A percentile compares a stretch with the other conserved stretches of the same genome.
phyloP scores from a whole-genome alignment of 1,284 basidiomycete species.

The Cutaneotrichosporon dermatis region DNA sequence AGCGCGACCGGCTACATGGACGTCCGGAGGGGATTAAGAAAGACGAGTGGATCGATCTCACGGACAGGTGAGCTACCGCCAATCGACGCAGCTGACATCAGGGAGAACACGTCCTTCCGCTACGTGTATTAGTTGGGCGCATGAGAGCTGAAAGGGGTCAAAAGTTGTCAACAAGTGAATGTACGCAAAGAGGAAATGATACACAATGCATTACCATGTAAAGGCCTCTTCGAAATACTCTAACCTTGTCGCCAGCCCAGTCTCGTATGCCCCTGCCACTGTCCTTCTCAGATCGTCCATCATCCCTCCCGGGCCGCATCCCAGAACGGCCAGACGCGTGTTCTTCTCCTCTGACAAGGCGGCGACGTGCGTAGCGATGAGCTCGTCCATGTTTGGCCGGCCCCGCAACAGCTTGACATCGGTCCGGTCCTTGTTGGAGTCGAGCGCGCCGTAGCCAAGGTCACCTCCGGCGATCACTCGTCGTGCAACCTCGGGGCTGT shows the following conservation, averaged over 20 bases:
- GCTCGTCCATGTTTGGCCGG: conserved; percentile 22
- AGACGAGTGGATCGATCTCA: background rate
- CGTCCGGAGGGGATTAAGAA: background rate
- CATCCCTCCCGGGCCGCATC: conserved; percentile 34
- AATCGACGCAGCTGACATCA: too few species aligned
- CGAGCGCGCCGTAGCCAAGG: background rate
- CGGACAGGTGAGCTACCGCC: background rate
- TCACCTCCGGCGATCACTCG: background rate
- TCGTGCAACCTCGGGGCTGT: background rate
- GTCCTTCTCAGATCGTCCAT: conserved; percentile 31
- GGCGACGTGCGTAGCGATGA: conserved; percentile 13
- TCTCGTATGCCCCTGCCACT: conserved; percentile 22
- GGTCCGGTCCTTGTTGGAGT: background rate
- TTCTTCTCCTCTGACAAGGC: conserved; percentile 4
- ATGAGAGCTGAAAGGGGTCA: too few species aligned
- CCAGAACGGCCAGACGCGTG: conserved; percentile 26
- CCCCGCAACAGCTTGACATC: conserved; percentile 11
- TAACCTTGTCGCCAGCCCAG: conserved; percentile 13
- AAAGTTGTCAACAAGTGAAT: too few species aligned
- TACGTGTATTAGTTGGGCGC: too few species aligned
- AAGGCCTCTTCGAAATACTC: conserved; percentile 25
- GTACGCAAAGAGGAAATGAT: too few species aligned
- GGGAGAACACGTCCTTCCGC: too few species aligned
- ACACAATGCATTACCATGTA: background rate
- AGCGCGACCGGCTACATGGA: background rate